Conservation (phyloP, 768 basidiomycete species). For the Gelatoporia subvermispora region DNA sequence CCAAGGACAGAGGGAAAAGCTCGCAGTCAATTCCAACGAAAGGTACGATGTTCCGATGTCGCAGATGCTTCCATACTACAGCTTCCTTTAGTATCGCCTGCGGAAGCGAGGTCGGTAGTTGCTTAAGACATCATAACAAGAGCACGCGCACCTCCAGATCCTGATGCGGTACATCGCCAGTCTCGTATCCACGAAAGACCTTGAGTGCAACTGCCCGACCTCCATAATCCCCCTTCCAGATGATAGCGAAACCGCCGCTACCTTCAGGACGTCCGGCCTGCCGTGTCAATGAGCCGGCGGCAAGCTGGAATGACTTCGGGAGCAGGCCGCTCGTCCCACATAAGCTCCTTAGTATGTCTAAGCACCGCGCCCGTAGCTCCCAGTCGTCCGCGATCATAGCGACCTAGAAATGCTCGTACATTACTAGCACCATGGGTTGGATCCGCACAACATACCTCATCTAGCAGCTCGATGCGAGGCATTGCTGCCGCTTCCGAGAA, state of each 20-base stretch:
- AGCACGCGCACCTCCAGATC: too few relatives aligned
- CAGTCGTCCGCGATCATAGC: too few relatives aligned
- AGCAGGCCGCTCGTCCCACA: too few relatives aligned
- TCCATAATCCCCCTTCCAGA: constrained; percentile 1
- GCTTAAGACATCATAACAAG: too few relatives aligned
- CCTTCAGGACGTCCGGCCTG: neutral
- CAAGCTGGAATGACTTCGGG: too few relatives aligned
- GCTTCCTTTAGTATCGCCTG: constrained; percentile 3
- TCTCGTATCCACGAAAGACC: neutral
- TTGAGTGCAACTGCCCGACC: constrained; percentile 2
- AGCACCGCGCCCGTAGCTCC: too few relatives aligned
- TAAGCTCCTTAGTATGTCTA: too few relatives aligned
- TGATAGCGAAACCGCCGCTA: constrained; percentile 5
- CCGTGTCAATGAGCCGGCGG: neutral
- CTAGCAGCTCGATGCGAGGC: too few relatives aligned
- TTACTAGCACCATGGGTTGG: too few relatives aligned
- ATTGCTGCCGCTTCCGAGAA: too few relatives aligned
- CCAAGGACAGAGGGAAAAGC: neutral
- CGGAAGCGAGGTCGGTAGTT: neutral
- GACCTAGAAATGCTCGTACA: too few relatives aligned
- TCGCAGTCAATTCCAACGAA: neutral
- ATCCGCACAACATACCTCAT: too few relatives aligned
- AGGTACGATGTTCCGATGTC: neutral
- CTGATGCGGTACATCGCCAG: neutral
- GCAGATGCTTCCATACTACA: neutral